Conservation (phyloP, 208 protist genomes). For the Acanthamoeba quina region DNA sequence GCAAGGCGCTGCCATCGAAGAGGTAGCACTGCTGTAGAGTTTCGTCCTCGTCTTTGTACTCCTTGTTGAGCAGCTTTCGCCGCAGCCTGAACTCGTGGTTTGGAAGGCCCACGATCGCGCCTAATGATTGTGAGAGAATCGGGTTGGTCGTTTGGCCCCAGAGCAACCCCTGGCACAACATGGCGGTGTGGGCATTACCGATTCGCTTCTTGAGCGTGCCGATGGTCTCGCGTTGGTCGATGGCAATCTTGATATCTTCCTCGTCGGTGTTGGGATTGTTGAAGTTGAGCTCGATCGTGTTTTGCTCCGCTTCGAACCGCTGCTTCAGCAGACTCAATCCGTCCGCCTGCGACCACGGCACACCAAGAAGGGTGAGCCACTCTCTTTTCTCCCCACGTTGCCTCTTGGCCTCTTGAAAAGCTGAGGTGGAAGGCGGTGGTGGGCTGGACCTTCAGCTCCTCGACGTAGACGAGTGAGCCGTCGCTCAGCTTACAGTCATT, state of each 20-base stretch:
- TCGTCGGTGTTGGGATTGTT: slow-evolving; percentile 63
- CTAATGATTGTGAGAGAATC: not conserved
- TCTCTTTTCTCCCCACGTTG: no score
- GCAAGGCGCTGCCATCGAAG: slow-evolving; percentile 59
- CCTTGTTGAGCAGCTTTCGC: slow-evolving; percentile 68
- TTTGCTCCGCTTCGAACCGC: slow-evolving; percentile 63
- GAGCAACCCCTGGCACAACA: not conserved
- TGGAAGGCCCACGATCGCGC: not conserved
- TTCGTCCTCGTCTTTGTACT: slow-evolving; percentile 56
- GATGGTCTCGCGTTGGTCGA: slow-evolving; percentile 67
- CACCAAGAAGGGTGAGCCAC: no score
- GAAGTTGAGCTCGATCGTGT: slow-evolving; percentile 69
- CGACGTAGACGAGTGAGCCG: slow-evolving; percentile 43
- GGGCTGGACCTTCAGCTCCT: not conserved
- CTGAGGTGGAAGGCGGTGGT: not conserved
- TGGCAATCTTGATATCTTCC: not conserved
- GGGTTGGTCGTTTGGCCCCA: not conserved
- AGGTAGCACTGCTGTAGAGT: slow-evolving; percentile 40
- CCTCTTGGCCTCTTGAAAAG: no score
- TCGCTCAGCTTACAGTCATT: slow-evolving; percentile 9
- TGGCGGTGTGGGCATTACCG: not conserved
- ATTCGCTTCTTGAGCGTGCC: slow-evolving; percentile 40
- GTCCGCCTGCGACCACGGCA: not conserved
- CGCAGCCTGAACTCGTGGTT: slow-evolving; percentile 48
- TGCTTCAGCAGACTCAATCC: slow-evolving; percentile 38